These are phyloP conservation scores for Cryptococcus wingfieldii DNA, from an alignment of 1,284 basidiomycete species.

Conservation along the genomic window DNA sequence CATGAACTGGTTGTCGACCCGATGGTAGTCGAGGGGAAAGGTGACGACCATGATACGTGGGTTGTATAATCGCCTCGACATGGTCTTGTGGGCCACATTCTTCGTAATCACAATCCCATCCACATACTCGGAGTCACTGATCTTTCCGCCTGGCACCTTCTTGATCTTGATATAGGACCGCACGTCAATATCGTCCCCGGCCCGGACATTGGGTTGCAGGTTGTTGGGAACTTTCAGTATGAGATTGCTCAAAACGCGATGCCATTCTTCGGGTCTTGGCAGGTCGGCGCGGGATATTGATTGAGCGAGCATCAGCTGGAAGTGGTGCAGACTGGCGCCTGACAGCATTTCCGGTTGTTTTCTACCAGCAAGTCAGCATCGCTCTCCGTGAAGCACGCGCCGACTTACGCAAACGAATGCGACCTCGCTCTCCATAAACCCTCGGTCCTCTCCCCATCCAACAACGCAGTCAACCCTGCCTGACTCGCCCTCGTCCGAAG, in stretches of 20 bases:
- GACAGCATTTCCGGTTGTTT: conserved; percentile 60
- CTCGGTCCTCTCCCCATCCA: conserved; percentile 41
- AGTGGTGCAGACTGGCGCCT: conserved; percentile 75
- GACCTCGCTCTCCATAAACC: conserved; percentile 45
- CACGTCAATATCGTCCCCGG: conserved; percentile 83
- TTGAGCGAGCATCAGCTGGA: conserved; percentile 82
- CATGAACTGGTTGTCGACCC: conserved; percentile 90
- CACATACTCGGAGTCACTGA: conserved; percentile 91
- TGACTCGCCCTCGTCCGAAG: conserved; percentile 37
- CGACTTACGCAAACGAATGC: conserved; percentile 36
- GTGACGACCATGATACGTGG: conserved; percentile 94
- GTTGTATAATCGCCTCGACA: conserved; percentile 51
- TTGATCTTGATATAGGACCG: conserved; percentile 97
- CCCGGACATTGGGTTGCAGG: conserved; percentile 48
- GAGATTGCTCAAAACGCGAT: conserved; percentile 70
- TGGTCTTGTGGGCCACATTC: conserved; percentile 89
- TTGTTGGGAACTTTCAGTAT: conserved; percentile 45
- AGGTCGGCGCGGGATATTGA: conserved; percentile 61
- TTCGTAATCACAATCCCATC: conserved; percentile 97
- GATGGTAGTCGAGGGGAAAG: conserved; percentile 92
- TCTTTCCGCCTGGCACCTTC: conserved; percentile 90
- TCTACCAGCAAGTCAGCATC: conserved; percentile 49
- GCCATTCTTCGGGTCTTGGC: conserved; percentile 76
- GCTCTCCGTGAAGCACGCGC: background rate
- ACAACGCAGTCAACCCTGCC: conserved; percentile 37